Evolutionary conservation across 148 eudicot species (phyloP).

Genomic region (Rhododendron vialii): DNA sequence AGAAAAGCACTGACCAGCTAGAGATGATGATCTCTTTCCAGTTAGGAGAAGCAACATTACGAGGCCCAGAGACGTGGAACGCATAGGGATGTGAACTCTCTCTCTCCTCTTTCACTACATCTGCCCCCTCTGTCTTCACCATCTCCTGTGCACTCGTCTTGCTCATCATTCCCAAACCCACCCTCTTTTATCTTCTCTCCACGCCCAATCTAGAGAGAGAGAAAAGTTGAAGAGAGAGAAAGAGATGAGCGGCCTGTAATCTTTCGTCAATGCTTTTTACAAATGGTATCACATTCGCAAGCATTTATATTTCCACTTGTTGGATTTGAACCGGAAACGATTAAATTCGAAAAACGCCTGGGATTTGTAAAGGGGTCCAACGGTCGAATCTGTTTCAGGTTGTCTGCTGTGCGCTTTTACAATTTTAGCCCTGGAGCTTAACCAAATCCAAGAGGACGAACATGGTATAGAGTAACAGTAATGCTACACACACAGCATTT

Average conservation of each 20-base stretch:
- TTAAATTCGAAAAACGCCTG: not conserved
- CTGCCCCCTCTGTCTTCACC: constrained; percentile 1
- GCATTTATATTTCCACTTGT: not conserved
- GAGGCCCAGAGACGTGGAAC: constrained; percentile 59
- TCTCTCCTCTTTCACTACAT: not conserved
- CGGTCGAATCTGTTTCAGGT: constrained; percentile 17
- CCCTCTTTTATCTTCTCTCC: not conserved
- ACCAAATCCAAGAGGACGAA: not conserved
- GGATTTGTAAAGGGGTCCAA: not conserved
- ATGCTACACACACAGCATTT: no score
- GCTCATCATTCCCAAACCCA: not conserved
- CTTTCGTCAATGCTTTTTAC: not conserved
- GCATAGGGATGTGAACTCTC: constrained; percentile 50
- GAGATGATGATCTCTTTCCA: constrained; percentile 65
- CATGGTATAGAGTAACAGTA: not conserved
- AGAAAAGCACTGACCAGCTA: constrained; percentile 40
- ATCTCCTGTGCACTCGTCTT: not conserved
- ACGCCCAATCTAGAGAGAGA: not conserved
- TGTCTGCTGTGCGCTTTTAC: not conserved
- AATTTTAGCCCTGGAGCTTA: not conserved
- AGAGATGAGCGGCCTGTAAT: not conserved
- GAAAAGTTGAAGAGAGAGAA: not conserved
- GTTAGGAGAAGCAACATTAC: constrained; percentile 50
- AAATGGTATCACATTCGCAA: constrained; percentile 5
- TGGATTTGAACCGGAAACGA: not conserved